Base-by-base conservation (phyloP, 1,284 basidiomycete genomes). In the Nidula niveotomentosa region DNA sequence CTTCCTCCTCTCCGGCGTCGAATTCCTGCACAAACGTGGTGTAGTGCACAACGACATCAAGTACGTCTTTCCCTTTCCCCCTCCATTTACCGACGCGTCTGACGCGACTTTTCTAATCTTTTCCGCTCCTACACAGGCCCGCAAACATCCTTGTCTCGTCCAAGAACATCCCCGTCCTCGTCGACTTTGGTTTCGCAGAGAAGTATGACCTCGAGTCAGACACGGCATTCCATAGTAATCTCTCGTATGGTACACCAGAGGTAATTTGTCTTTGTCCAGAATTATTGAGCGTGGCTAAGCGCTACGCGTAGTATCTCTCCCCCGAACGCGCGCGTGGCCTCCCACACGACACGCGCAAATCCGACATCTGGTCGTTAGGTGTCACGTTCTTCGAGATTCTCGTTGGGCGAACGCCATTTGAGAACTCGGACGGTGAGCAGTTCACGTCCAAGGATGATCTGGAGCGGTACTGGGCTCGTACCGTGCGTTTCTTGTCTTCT, bases 31-130 rank as follows among this genome's bases (percentile, higher is more conserved):
- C 72, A 83, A 81, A 57, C 86, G 88, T 47, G 91, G 93, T 35
- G 88, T 97, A 48, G 93, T 94, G 0, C 94, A 97, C 69, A 96
- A 96, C 66, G 94, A 97, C 66, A 95, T 97, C 78, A 97, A 97
- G 88, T 91, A 65, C 46, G 86, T 75, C 6, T 12, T 36, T 48
- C 36, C 49, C 15, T 33, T 36, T 39, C 56, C 30, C 49, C n/a
- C 44, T 48, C 54, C n/a, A 10, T 17, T 15, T 13, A 47, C 45
- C 41, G 41, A 39, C 46, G 10, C 15, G 37, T 54, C 55, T 7
- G 55, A 45, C 44, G 18, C 30, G 30, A 30, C 30, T 30, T 30
- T 30, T 30, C 30, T 30, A 36, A 33, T 36, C 36, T 45, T 43
- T 36, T 30, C 53, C 36, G 37, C 43, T 58, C 30, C 30, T 30